These are phyloP conservation scores for Gossypium trilobum DNA, from an alignment of 441 rosid genomes.

Conservation along the genomic window DNA sequence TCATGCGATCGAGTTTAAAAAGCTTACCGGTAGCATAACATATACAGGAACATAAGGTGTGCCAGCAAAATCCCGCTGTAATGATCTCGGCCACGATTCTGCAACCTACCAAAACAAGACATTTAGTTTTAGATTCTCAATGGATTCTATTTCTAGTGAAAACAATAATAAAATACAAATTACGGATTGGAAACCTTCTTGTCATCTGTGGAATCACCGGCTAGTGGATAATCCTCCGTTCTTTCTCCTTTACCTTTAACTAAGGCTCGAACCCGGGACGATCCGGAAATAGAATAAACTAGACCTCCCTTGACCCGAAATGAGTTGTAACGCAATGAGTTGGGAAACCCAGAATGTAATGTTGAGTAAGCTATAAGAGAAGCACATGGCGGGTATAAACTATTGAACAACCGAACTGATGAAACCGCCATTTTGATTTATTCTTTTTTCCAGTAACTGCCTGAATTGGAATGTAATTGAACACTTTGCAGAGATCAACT, in stretches of 20 bases:
- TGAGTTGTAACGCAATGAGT: slow-evolving; percentile 16
- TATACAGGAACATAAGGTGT: slow-evolving; percentile 55
- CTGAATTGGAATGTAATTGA: not conserved
- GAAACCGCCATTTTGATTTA: slow-evolving; percentile 31
- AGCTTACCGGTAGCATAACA: slow-evolving; percentile 59
- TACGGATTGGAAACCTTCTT: slow-evolving; percentile 19
- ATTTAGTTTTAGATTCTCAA: not conserved
- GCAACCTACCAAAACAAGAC: slow-evolving; percentile 25
- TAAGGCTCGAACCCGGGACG: slow-evolving; percentile 19
- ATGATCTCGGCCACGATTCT: slow-evolving; percentile 3
- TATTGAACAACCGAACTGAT: slow-evolving; percentile 22
- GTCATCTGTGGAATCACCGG: slow-evolving; percentile 23
- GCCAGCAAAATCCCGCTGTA: slow-evolving; percentile 55
- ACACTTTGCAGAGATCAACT: not conserved
- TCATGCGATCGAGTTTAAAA: not conserved
- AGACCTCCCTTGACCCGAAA: slow-evolving; percentile 21
- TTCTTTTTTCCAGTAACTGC: not conserved
- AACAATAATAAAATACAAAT: not conserved
- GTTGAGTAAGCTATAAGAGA: slow-evolving; percentile 19
- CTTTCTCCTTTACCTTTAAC: slow-evolving; percentile 23
- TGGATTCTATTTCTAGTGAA: not conserved
- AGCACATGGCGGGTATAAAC: slow-evolving; percentile 17
- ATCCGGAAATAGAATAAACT: slow-evolving; percentile 13
- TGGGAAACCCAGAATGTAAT: slow-evolving; percentile 16
- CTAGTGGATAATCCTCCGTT: slow-evolving; percentile 23